Percentiles rank a stretch among this genome's conserved stretches.
Evolutionary conservation across 2,329 filamentous ascomycete species (phyloP).

Genomic region (Bipolaris oryzae): DNA sequence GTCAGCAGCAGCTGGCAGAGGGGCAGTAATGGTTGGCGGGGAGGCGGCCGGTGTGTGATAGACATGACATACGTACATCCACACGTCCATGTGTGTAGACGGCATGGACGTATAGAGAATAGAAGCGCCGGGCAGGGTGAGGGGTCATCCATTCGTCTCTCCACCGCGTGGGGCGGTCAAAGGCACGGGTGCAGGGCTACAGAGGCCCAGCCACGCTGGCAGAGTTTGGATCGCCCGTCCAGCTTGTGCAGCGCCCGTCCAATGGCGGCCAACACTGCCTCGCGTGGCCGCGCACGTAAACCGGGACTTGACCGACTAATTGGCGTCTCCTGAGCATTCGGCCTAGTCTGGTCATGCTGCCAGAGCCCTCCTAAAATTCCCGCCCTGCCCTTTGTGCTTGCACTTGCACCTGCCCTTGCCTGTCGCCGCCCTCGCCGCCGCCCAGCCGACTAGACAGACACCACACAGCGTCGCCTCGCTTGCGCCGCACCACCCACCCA

Average conservation of each 20-base stretch:
- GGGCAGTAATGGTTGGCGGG: neutral
- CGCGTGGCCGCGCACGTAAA: slow-evolving; percentile 24
- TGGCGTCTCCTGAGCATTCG: slow-evolving; percentile 6
- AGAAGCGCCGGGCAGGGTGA: slow-evolving; percentile 6
- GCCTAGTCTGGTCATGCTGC: slow-evolving; percentile 26
- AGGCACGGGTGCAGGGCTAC: slow-evolving; percentile 23
- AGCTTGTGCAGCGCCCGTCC: slow-evolving; percentile 19
- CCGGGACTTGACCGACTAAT: slow-evolving; percentile 24
- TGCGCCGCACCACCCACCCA: slow-evolving; percentile 9
- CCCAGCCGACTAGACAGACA: slow-evolving; percentile 19
- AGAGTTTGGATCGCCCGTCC: slow-evolving; percentile 18
- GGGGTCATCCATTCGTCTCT: slow-evolving; percentile 2
- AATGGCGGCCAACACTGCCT: slow-evolving; percentile 26
- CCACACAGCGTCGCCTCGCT: slow-evolving; percentile 12
- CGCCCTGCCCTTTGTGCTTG: slow-evolving; percentile 15
- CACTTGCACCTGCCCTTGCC: too few species aligned
- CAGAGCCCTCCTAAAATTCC: slow-evolving; percentile 26
- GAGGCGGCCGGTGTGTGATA: neutral
- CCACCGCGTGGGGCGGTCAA: slow-evolving; percentile 10
- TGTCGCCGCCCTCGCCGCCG: slow-evolving; percentile 9
- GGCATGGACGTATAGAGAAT: neutral
- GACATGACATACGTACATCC: too few species aligned
- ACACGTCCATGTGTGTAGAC: too few species aligned
- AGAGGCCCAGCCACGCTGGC: slow-evolving; percentile 24
- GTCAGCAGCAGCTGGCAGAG: neutral